phyloP scores from a whole-genome alignment of 139 green algal genomes.

The Pleodorina starrii region DNA sequence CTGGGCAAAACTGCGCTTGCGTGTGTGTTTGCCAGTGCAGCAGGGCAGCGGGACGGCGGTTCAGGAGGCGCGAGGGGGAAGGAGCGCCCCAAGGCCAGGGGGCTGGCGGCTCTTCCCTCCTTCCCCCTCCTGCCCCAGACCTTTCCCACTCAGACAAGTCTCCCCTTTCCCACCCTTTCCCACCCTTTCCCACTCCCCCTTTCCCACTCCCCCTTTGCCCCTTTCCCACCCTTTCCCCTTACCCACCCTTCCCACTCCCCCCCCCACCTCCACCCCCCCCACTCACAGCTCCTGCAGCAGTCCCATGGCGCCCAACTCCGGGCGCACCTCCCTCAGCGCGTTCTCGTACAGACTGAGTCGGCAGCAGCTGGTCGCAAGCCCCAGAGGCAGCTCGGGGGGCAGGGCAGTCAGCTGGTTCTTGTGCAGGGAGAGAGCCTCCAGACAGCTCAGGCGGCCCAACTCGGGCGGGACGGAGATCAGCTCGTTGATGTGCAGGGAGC shows the following conservation, averaged over 20 bases:
- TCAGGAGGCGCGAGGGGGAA: too few species aligned
- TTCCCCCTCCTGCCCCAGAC: background rate
- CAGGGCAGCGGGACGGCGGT: background rate
- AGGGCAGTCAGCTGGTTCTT: background rate
- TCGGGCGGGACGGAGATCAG: slow-evolving; percentile 50
- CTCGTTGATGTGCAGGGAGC: slow-evolving; percentile 59
- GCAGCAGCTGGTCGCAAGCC: background rate
- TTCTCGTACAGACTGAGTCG: slow-evolving; percentile 58
- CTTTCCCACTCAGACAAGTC: background rate
- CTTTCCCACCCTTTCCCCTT: background rate
- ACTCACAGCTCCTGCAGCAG: slow-evolving; percentile 60
- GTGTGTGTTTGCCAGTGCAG: too few species aligned
- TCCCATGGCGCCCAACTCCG: slow-evolving; percentile 44
- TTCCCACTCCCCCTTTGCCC: background rate
- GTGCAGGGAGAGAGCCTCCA: slow-evolving; percentile 50
- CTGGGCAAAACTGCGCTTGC: too few species aligned
- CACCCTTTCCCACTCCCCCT: background rate
- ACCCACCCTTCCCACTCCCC: background rate
- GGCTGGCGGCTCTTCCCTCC: background rate
- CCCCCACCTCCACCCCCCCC: slow-evolving; percentile 5
- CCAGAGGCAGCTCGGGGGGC: slow-evolving; percentile 14
- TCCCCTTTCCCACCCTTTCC: background rate
- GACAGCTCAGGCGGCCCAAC: slow-evolving; percentile 49
- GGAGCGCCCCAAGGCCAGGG: background rate
- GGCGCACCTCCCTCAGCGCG: slow-evolving; percentile 40